phyloP scores from a whole-genome alignment of 2,329 filamentous ascomycete species.

The Fusarium anthophilum region DNA sequence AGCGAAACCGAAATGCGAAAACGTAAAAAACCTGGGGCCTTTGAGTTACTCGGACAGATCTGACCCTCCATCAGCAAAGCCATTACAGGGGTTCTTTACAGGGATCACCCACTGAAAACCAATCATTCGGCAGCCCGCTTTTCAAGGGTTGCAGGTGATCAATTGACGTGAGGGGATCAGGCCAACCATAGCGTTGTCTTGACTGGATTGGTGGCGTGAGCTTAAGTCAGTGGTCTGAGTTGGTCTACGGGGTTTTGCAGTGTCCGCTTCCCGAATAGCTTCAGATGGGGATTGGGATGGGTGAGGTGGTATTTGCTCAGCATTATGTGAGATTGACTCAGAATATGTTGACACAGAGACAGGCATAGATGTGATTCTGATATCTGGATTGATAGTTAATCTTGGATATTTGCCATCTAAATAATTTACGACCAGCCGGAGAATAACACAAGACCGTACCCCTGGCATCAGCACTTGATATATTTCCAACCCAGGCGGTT shows the following conservation, averaged over 20 bases:
- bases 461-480: not conserved
- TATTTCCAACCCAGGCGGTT: not conserved
- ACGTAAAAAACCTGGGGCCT: constrained; percentile 27
- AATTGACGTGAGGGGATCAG: not conserved
- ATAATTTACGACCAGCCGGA: rapidly evolving
- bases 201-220: constrained; percentile 3
- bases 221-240: constrained; percentile 3
- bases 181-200: not conserved
- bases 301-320: not conserved
- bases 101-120: not conserved
- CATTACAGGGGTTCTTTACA: not conserved
- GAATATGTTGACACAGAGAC: not conserved
- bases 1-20: constrained; percentile 31
- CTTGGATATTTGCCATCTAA: rapidly evolving
- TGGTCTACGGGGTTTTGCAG: not conserved
- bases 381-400: no score
- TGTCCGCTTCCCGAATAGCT: constrained; percentile 1
- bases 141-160: constrained; percentile 9
- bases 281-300: not conserved
- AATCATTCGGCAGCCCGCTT: constrained; percentile 15
- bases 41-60: constrained; percentile 33
- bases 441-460: not conserved
- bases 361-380: no score
- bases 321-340: not conserved
- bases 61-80: constrained; percentile 10